Conservation (phyloP, 225 moss, liverwort and hornwort species). For the Marchantia paleacea region DNA sequence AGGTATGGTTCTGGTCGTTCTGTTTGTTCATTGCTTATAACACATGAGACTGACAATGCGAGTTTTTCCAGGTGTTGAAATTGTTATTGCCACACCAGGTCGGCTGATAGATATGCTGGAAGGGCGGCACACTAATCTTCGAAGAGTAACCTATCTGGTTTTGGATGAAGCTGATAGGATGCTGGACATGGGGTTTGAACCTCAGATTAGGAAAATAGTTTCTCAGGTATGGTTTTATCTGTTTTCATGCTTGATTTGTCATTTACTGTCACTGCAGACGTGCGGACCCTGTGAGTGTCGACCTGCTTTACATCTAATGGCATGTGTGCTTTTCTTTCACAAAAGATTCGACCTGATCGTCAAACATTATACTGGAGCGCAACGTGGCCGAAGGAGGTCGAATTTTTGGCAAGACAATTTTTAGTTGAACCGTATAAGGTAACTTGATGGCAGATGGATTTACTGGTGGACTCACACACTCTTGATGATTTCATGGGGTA, state of each 20-base stretch:
- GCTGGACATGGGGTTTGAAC: conserved; percentile 97
- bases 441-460: neutral
- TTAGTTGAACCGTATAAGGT: conserved; percentile 83
- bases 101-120: conserved; percentile 94
- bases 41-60: neutral
- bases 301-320: neutral
- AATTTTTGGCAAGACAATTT: conserved; percentile 83
- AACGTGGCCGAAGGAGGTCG: conserved; percentile 93
- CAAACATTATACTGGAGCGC: conserved; percentile 97
- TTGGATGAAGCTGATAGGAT: conserved; percentile 93
- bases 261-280: neutral
- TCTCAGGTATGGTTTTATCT: conserved; percentile 52
- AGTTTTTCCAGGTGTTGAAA: conserved; percentile 63
- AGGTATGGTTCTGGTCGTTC: no score
- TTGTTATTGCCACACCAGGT: conserved; percentile 92
- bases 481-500: neutral
- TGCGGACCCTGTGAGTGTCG: neutral
- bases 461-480: neutral
- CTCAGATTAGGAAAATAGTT: conserved; percentile 90
- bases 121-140: conserved; percentile 83
- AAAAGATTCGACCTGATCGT: conserved; percentile 96
- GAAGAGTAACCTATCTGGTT: conserved; percentile 87
- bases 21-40: no score
- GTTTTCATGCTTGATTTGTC: neutral
- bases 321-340: neutral